Evolutionary conservation across 2,329 filamentous ascomycete genomes (phyloP).

Genomic region (Pyricularia sp.): DNA sequence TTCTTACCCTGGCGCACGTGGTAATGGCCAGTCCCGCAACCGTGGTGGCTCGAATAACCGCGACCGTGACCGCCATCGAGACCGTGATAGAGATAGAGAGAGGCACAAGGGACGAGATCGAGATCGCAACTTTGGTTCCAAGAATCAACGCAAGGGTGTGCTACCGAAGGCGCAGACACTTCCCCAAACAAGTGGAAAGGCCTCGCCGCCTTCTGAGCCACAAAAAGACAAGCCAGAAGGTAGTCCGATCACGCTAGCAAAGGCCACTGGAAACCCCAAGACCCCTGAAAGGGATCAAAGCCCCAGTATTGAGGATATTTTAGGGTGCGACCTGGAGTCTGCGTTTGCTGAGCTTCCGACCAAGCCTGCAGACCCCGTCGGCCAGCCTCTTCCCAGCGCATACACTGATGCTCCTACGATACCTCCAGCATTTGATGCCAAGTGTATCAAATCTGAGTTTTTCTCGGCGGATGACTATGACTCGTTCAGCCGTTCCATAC

Average conservation of each 20-base stretch:
- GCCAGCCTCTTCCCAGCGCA: constrained; percentile 30
- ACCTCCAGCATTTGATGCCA: constrained; percentile 32
- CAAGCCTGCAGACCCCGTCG: constrained; percentile 35
- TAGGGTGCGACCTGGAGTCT: constrained; percentile 28
- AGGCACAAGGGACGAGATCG: background rate
- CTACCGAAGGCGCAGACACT: background rate
- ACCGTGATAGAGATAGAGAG: background rate
- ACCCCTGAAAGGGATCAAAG: background rate
- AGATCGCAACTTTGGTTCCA: background rate
- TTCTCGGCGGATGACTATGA: constrained; percentile 31
- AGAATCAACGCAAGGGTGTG: background rate
- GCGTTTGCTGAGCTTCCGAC: constrained; percentile 26
- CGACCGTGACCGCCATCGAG: background rate
- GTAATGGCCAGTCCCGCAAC: background rate
- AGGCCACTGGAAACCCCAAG: background rate
- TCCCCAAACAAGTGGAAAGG: background rate
- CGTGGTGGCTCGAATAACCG: background rate
- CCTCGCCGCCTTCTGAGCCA: background rate
- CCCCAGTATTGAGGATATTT: constrained; percentile 17
- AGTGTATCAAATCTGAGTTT: constrained; percentile 33
- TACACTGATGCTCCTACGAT: constrained; percentile 36
- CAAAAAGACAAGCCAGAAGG: background rate
- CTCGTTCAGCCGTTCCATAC: constrained; percentile 31
- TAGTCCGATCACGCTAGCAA: background rate
- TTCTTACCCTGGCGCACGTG: background rate